Base-by-base conservation (phyloP, 495 filamentous ascomycete genomes). In the Xanthoparmelia taractica region DNA sequence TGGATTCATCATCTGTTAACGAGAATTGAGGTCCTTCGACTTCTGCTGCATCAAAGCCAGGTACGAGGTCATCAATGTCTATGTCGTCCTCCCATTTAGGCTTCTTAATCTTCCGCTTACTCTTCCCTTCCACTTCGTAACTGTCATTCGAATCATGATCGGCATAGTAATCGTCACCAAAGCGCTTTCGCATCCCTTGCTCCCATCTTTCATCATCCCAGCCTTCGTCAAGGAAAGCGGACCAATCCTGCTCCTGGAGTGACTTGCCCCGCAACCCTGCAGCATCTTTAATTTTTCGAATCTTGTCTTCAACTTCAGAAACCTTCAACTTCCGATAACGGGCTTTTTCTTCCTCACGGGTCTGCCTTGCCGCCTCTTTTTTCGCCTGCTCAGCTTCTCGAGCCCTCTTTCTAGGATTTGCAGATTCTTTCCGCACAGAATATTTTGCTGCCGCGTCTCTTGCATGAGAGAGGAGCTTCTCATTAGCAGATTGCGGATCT, bases 81-180 rank as follows among this genome's bases (percentile, higher is more conserved):
- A 97, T 96, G 69, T 98, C 94, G 67, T 96, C 91, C 63, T 96
- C 89, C 90, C 92, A 98, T 61, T 85, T 89, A 25, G 94, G 94
- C 79, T 98, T 98, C 79, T 90, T 94, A 23, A 83, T 74, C 63
- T 83, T 85, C 64, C 82, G 85, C 66, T 80, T 82, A 65, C 76
- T 78, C 68, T 82, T 83, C 38, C 68, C 68, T 2, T 68, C 66
- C 2, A 66, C 74, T 27, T 80, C 79, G 2, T 72, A 77, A 25
- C 78, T 77, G n/a, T 72, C 79, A 33, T 70, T 71, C 7, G 64
- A 78, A 7, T 84, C 85, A 0, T 73, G 75, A 38, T 84, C 85
- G 8, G 84, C 87, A 69, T 98, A 98, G 75, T 98, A 98, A 10
- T 84, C 81, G 8, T 96, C 87, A 36, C 89, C 91, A 71, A 98